Evolutionary conservation across 1,284 basidiomycete species (phyloP).

Genomic region (Cerioporus squamosus): DNA sequence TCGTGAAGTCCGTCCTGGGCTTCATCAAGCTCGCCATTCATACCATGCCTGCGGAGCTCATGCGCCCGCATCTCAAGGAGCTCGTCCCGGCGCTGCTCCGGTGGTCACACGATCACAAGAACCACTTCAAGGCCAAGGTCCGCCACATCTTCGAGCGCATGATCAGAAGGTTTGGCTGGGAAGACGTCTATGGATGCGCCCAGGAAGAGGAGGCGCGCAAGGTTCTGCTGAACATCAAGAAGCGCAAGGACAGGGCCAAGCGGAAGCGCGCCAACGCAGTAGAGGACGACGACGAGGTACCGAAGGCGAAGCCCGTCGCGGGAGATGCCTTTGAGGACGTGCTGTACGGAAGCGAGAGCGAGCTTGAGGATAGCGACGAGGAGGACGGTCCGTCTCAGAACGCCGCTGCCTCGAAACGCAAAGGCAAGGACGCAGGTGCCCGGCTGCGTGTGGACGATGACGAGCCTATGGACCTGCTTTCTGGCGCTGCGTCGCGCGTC

Average conservation of each 20-base stretch:
- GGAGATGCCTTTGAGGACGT: conserved; percentile 97
- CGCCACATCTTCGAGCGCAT: conserved; percentile 97
- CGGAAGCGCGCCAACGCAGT: conserved; percentile 65
- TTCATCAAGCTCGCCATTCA: conserved; percentile 95
- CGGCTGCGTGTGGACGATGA: conserved; percentile 90
- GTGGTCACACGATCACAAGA: conserved; percentile 98
- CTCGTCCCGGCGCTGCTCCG: conserved; percentile 87
- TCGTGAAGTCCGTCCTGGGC: conserved; percentile 95
- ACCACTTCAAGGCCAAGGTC: conserved; percentile 98
- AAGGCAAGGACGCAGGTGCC: conserved; percentile 46
- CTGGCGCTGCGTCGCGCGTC: conserved; percentile 79
- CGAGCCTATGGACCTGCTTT: conserved; percentile 94
- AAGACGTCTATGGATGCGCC: conserved; percentile 79
- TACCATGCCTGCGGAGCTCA: conserved; percentile 72
- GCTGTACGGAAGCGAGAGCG: conserved; percentile 92
- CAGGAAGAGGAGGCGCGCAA: conserved; percentile 78
- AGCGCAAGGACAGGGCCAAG: conserved; percentile 88
- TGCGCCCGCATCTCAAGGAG: conserved; percentile 76
- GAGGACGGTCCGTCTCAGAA: conserved; percentile 48
- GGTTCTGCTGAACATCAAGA: conserved; percentile 89
- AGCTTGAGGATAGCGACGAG: conserved; percentile 77
- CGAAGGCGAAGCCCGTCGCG: conserved; percentile 51
- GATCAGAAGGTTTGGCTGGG: conserved; percentile 89
- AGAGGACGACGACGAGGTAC: conserved; percentile 56
- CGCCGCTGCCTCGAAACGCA: conserved; percentile 38